Conservation (phyloP, 2,329 filamentous ascomycete species). For the Alternaria burnsii region DNA sequence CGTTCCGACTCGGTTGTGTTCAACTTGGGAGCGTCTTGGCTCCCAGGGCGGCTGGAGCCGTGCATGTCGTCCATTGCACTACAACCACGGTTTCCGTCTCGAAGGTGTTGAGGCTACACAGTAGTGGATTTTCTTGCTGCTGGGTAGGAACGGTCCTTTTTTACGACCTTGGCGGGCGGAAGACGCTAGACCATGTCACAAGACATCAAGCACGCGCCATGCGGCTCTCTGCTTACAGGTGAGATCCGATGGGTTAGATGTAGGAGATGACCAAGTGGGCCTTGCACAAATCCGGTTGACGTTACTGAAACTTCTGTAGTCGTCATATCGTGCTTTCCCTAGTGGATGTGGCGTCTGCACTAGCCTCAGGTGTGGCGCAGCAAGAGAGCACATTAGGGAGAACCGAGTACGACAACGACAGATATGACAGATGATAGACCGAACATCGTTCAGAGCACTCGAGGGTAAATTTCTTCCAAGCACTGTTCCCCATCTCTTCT, state of each 20-base stretch:
- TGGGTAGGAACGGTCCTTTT: conserved; percentile 2
- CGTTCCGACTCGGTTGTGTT: conserved; percentile 35
- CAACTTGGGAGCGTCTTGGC: conserved; percentile 22
- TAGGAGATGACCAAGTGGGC: not conserved
- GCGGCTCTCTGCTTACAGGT: not conserved
- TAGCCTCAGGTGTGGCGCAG: not conserved
- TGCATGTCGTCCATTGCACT: conserved; percentile 3
- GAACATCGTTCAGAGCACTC: not conserved
- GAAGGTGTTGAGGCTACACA: not conserved
- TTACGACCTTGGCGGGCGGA: not conserved
- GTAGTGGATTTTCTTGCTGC: not conserved
- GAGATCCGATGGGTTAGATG: not conserved
- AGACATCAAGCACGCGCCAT: conserved; percentile 4
- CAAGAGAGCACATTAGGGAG: not conserved
- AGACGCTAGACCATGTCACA: conserved; percentile 5
- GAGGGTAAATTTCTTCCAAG: not conserved
- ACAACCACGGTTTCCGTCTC: not conserved
- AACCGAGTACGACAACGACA: not conserved
- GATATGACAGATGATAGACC: not conserved
- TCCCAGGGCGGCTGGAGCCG: not conserved
- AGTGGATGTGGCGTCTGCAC: not conserved
- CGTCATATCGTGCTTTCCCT: not conserved
- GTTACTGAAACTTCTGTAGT: not conserved
- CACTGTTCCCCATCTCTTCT: not conserved
- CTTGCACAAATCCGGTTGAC: not conserved